phyloP scores from a whole-genome alignment of 495 filamentous ascomycete genomes.

The Margaritispora aquatica region DNA sequence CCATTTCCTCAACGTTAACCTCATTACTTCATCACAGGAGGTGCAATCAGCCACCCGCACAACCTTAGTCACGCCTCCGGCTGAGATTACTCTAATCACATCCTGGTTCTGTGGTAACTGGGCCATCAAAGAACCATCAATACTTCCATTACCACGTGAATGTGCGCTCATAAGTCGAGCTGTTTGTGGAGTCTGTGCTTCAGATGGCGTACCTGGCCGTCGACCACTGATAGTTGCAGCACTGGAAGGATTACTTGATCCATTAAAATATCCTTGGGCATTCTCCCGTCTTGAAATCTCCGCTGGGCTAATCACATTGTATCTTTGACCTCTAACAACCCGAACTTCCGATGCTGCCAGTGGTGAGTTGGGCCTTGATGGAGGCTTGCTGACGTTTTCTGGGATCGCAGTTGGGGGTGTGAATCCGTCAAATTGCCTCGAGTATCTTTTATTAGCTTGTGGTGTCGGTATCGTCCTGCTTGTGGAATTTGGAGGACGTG shows the following conservation, averaged over 20 bases:
- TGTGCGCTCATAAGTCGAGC: slow-evolving; percentile 44
- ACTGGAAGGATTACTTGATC: slow-evolving; percentile 36
- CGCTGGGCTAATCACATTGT: slow-evolving; percentile 44
- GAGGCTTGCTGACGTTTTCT: slow-evolving; percentile 41
- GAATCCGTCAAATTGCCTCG: slow-evolving; percentile 53
- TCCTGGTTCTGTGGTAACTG: slow-evolving; percentile 71
- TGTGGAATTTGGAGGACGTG: slow-evolving; percentile 50
- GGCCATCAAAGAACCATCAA: slow-evolving; percentile 77
- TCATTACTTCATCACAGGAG: slow-evolving; percentile 84
- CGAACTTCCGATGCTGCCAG: slow-evolving; percentile 46
- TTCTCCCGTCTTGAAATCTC: slow-evolving; percentile 44
- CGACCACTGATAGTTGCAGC: slow-evolving; percentile 40
- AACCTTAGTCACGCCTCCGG: slow-evolving; percentile 82
- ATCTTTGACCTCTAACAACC: slow-evolving; percentile 36
- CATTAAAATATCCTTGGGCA: slow-evolving; percentile 41
- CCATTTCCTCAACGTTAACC: slow-evolving; percentile 78
- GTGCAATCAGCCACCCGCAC: slow-evolving; percentile 84
- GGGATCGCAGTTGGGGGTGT: slow-evolving; percentile 29
- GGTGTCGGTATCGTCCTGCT: slow-evolving; percentile 36
- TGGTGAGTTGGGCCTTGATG: slow-evolving; percentile 69
- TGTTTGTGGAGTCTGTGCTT: slow-evolving; percentile 27
- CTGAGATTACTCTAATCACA: slow-evolving; percentile 87
- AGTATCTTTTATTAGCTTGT: slow-evolving; percentile 65
- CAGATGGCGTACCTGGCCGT: slow-evolving; percentile 39
- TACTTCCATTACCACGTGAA: slow-evolving; percentile 59